Conservation (phyloP, 306 rosid genomes). For the Castanea sativa region DNA sequence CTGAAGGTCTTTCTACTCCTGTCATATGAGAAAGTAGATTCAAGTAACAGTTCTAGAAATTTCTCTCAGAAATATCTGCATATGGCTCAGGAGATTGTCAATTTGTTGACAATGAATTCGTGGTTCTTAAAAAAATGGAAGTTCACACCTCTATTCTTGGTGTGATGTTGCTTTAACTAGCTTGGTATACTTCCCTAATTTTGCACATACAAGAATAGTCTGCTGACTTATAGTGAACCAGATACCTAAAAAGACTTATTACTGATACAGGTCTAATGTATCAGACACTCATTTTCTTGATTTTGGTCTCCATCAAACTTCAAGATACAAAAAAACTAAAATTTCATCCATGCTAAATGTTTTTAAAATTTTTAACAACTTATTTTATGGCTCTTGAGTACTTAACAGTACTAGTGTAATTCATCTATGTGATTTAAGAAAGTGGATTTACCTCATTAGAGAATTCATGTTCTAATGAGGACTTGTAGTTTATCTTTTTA, state of each 20-base stretch:
- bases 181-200: neutral
- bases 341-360: neutral
- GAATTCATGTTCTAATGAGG: neutral
- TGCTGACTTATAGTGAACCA: neutral
- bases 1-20: conserved; percentile 10
- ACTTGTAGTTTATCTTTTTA: neutral
- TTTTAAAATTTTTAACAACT: neutral
- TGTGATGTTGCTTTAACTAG: neutral
- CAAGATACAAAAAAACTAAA: neutral
- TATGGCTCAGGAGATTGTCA: neutral
- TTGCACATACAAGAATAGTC: neutral
- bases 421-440: neutral
- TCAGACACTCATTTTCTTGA: neutral
- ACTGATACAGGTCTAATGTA: neutral
- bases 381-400: neutral
- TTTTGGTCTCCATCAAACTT: neutral
- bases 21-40: neutral
- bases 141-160: neutral
- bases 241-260: neutral
- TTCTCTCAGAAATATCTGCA: neutral
- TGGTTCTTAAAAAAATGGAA: neutral
- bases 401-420: neutral
- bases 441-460: neutral
- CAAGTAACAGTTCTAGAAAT: neutral
- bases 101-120: neutral